Evolutionary conservation across 345 rosid species (phyloP), one percentile per base, ranked within the genome.

Genomic region (Rhodamnia argentea): DNA sequence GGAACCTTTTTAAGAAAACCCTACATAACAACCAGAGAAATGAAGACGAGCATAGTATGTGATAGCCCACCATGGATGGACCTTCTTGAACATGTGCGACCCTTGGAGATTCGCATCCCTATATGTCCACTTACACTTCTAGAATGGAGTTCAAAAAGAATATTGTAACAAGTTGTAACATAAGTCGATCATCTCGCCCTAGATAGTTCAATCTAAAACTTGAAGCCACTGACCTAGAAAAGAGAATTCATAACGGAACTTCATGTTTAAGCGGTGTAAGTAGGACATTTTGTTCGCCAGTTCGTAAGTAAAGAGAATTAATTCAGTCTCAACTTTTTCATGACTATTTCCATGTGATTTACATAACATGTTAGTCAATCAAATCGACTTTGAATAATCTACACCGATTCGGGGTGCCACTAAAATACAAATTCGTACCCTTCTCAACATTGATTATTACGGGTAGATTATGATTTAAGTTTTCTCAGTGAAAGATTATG

Each of bases 221-320:
- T 32, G 10, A 37, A 32, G 26, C 2, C 13, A 2, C 5, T 62
- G 2, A 29, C 7, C 42, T 27, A 62, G 75, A 62, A 62, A 62
- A 62, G 20, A 15, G 40, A 1, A 62, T 16, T 18, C 44, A 32
- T 32, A 32, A 9, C 9, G 44, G 8, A 64, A 64, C 13, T 16
- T 16, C 4, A 16, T 64, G 4, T 64, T 16, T 64, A 16, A 64
- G 44, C 23, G 13, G 32, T 16, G 13, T 16, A 32, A 32, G 13
- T 16, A 32, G 18, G 76, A 64, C 3, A 16, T 64, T 64, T 4
- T 0, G 0, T 32, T 7, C 0, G 44, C 13, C 3, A 1, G 0
- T 64, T 29, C 12, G 16, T 32, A 32, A 29, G 44, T 32, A 64
- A 64, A 32, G 24, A 64, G 47, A 22, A 10, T 70, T 37, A 32